Conservation (phyloP, 768 basidiomycete genomes). For the Lactarius quietus region DNA sequence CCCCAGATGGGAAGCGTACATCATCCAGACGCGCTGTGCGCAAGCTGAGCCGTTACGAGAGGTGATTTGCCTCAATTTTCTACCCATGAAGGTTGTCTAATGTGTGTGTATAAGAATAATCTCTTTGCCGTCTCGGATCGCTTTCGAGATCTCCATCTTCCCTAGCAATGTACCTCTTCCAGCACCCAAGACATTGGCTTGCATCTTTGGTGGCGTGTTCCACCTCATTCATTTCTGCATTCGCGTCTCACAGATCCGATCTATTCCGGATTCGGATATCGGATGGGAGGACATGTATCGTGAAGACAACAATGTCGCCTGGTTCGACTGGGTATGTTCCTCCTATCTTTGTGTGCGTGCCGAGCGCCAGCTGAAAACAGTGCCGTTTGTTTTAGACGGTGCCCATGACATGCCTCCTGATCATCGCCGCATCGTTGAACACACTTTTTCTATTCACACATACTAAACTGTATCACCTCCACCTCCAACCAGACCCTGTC, state of each 20-base stretch:
- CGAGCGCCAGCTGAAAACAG: slow-evolving; percentile 2
- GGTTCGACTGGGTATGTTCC: slow-evolving; percentile 79
- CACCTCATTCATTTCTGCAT: slow-evolving; percentile 68
- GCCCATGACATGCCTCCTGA: slow-evolving; percentile 54
- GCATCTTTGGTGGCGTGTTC: slow-evolving; percentile 57
- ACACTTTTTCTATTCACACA: slow-evolving; percentile 67
- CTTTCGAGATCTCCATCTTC: slow-evolving; percentile 77
- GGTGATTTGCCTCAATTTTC: slow-evolving; percentile 38
- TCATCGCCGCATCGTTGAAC: slow-evolving; percentile 55
- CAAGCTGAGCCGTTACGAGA: slow-evolving; percentile 61
- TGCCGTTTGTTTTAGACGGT: slow-evolving; percentile 49
- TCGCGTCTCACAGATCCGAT: slow-evolving; percentile 53
- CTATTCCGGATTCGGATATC: slow-evolving; percentile 60
- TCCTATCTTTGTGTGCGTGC: neutral
- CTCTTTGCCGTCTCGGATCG: slow-evolving; percentile 65
- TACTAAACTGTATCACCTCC: slow-evolving; percentile 64
- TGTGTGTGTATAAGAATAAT: slow-evolving; percentile 42
- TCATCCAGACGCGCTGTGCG: slow-evolving; percentile 55
- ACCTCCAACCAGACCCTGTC: slow-evolving; percentile 58
- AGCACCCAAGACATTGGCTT: slow-evolving; percentile 59
- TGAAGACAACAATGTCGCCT: slow-evolving; percentile 57
- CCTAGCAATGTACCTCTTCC: slow-evolving; percentile 80
- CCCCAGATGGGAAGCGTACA: slow-evolving; percentile 34
- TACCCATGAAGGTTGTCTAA: slow-evolving; percentile 11
- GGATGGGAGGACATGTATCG: slow-evolving; percentile 79